A percentile compares a stretch with the other conserved stretches of the same genome.
phyloP scores from a whole-genome alignment of 2,329 filamentous ascomycete species.

The Talaromyces amestolkiae region DNA sequence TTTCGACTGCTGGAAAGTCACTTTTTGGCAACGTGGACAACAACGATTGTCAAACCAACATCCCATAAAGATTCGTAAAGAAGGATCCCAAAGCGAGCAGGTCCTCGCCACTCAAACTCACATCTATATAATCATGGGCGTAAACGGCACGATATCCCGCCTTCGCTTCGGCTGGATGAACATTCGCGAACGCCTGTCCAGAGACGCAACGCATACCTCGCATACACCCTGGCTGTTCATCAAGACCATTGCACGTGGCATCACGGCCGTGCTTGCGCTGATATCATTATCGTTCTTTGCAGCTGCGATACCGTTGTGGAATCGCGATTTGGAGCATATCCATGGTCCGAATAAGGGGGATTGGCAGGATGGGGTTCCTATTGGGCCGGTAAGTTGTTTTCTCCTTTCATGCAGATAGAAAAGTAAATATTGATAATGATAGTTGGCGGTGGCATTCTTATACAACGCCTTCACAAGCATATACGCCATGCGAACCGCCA shows the following conservation, averaged over 20 bases:
- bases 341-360: slow-evolving; percentile 26
- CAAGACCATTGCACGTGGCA: slow-evolving; percentile 25
- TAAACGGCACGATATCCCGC: slow-evolving; percentile 6
- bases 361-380: slow-evolving; percentile 33
- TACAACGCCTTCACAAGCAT: slow-evolving; percentile 24
- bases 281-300: slow-evolving; percentile 30
- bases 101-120: not conserved
- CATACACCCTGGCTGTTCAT: slow-evolving; percentile 14
- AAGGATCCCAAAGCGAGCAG: not conserved
- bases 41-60: not conserved
- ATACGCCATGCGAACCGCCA: slow-evolving; percentile 18
- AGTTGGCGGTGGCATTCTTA: slow-evolving; percentile 24
- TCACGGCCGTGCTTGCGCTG: slow-evolving; percentile 25
- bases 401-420: not conserved
- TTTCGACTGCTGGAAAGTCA: not conserved
- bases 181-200: slow-evolving; percentile 10
- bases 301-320: slow-evolving; percentile 28
- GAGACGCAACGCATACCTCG: slow-evolving; percentile 5
- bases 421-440: not conserved
- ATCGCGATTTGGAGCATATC: slow-evolving; percentile 30
- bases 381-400: slow-evolving; percentile 26
- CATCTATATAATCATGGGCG: not conserved
- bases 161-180: slow-evolving; percentile 16
- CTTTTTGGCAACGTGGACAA: not conserved
- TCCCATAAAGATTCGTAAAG: too few relatives aligned